These are phyloP conservation scores for Lagenidium giganteum DNA, from an alignment of 352 stramenopile species.

Conservation along the genomic window DNA sequence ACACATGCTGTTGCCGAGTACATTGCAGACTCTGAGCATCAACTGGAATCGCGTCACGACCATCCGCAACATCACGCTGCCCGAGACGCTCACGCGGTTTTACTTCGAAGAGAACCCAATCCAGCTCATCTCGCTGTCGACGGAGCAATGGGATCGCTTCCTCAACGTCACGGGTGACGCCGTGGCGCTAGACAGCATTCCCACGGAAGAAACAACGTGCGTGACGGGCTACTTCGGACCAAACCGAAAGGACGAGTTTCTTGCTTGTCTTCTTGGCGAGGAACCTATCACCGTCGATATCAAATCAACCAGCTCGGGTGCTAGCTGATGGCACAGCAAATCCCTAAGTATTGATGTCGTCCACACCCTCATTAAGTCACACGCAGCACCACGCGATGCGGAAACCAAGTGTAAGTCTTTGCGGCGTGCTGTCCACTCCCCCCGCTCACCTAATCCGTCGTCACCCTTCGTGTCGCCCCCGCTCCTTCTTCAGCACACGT, in stretches of 20 bases:
- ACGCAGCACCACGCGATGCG: too few relatives aligned
- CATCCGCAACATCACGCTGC: constrained; percentile 6
- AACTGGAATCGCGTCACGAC: constrained; percentile 8
- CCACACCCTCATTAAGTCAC: too few relatives aligned
- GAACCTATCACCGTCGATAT: too few relatives aligned
- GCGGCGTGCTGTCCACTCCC: too few relatives aligned
- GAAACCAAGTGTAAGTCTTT: too few relatives aligned
- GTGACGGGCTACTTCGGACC: constrained; percentile 9
- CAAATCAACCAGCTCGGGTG: too few relatives aligned
- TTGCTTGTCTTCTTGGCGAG: constrained; percentile 5
- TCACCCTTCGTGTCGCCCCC: too few relatives aligned
- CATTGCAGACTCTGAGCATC: constrained; percentile 1
- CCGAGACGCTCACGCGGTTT: neutral
- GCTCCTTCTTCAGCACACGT: too few relatives aligned
- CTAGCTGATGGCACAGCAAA: too few relatives aligned
- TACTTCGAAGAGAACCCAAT: constrained; percentile 9
- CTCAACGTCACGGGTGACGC: neutral
- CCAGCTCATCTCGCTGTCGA: constrained; percentile 1
- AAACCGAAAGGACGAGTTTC: constrained; percentile 3
- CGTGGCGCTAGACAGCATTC: constrained; percentile 1
- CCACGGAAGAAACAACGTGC: constrained; percentile 2
- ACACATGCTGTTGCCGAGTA: neutral
- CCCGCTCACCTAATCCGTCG: too few relatives aligned
- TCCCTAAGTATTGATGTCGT: too few relatives aligned
- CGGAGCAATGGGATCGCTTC: neutral